Evolutionary conservation across 225 moss, liverwort and hornwort species (phyloP).

Genomic region (Sphagnum contortum): DNA sequence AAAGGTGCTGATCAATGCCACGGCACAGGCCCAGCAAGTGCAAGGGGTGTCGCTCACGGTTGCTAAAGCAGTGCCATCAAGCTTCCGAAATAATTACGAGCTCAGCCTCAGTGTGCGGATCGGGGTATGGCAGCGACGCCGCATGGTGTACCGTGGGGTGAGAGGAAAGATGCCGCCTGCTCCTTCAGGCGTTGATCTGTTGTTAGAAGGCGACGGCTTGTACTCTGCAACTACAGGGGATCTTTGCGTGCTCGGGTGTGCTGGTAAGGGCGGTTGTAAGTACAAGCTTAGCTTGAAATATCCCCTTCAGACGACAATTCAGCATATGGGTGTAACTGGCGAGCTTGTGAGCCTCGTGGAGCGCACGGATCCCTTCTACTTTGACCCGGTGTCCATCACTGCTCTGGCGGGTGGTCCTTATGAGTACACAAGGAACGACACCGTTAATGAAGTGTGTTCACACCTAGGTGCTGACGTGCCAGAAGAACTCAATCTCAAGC

Average conservation of each 20-base stretch:
- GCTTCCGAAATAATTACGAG: conserved; percentile 16
- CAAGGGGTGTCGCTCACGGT: conserved; percentile 27
- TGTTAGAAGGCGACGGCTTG: conserved; percentile 17
- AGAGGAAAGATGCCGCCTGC: conserved; percentile 16
- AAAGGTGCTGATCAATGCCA: conserved; percentile 14
- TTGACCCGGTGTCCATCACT: conserved; percentile 30
- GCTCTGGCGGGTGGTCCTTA: conserved; percentile 22
- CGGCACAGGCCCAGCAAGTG: background rate
- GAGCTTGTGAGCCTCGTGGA: conserved; percentile 10
- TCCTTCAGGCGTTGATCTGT: conserved; percentile 14
- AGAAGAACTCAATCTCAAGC: conserved; percentile 8
- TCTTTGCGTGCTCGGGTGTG: conserved; percentile 35
- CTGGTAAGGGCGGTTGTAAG: conserved; percentile 20
- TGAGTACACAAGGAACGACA: conserved; percentile 38
- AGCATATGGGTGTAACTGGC: conserved; percentile 19
- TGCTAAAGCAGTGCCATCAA: conserved; percentile 7
- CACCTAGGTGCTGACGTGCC: conserved; percentile 16
- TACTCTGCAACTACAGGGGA: conserved; percentile 22
- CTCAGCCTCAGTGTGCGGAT: conserved; percentile 18
- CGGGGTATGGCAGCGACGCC: conserved; percentile 34
- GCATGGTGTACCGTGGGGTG: conserved; percentile 5
- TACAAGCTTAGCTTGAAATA: conserved; percentile 33
- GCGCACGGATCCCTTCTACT: conserved; percentile 11
- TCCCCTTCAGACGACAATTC: conserved; percentile 29
- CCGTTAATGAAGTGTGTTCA: conserved; percentile 17